Percentiles rank a stretch among this genome's conserved stretches.
Conservation (phyloP, 805 yeast genomes). For the Hanseniaspora valbyensis region DNA sequence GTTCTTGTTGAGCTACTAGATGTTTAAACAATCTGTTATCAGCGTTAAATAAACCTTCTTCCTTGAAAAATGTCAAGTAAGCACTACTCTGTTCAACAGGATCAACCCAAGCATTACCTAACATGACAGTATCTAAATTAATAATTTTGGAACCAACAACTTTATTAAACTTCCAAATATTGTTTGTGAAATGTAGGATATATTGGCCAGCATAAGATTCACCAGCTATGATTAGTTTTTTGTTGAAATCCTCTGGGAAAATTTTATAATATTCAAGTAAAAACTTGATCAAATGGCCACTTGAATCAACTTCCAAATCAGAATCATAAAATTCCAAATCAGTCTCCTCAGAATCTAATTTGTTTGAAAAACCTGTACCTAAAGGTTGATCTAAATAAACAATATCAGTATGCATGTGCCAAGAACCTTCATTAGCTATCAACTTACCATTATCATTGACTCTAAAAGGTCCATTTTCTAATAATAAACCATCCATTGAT, state of each 20-base stretch:
- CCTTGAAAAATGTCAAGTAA: slow-evolving; percentile 58
- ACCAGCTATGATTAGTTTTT: slow-evolving; percentile 73
- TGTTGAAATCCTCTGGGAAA: slow-evolving; percentile 59
- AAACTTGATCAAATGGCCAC: slow-evolving; percentile 52
- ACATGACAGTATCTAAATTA: slow-evolving; percentile 54
- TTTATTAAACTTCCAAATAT: slow-evolving; percentile 40
- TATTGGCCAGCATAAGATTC: slow-evolving; percentile 97
- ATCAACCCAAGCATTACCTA: slow-evolving; percentile 93
- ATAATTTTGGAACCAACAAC: slow-evolving; percentile 22
- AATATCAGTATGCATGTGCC: slow-evolving; percentile 71
- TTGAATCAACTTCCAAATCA: slow-evolving; percentile 44
- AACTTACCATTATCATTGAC: slow-evolving; percentile 40
- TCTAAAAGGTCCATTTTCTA: slow-evolving; percentile 86
- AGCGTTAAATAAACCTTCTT: slow-evolving; percentile 43
- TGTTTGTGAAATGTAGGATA: slow-evolving; percentile 74
- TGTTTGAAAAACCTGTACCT: slow-evolving; percentile 77
- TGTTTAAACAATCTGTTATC: slow-evolving; percentile 32
- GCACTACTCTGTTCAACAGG: slow-evolving; percentile 77
- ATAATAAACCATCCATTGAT: slow-evolving; percentile 90
- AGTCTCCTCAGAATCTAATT: neutral
- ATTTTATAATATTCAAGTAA: slow-evolving; percentile 51
- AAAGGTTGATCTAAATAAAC: slow-evolving; percentile 89
- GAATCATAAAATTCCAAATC: slow-evolving; percentile 32
- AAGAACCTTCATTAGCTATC: slow-evolving; percentile 56
- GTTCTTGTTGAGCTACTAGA: slow-evolving; percentile 42